Base-by-base conservation (phyloP, 1,284 basidiomycete genomes). In the Heterobasidion annosum region DNA sequence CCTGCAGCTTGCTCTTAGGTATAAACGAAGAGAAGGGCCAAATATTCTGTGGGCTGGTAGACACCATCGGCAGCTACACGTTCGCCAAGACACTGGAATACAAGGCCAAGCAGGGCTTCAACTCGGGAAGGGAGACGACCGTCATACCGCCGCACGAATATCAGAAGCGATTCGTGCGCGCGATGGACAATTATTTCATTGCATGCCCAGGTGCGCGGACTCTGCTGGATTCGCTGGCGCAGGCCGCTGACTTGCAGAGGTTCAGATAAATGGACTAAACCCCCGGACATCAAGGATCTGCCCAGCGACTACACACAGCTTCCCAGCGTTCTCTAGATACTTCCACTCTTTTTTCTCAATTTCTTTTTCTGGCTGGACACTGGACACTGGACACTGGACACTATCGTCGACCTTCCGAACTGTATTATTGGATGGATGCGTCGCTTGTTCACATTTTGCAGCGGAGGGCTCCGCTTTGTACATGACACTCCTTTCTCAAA, bases 11-110 rank as follows among this genome's bases (percentile, higher is more conserved):
- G 34, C 70, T 88, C 12, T 72, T 88, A 1, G 84, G 85, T 6
- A 71, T 91, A 9, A 82, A 90, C 61, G 75, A 81, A 52, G 74
- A 77, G 56, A 71, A 70, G 55, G 82, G 81, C 59, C 76, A 85
- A 62, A 81, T 91, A 53, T 78, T 78, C 32, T 87, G 86, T 57
- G 88, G 88, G 0, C 73, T 91, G 0, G 87, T 91, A 3, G 88
- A 91, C 64, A 89, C 87, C 0, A 90, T 91, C 42, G 88, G 83
- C 32, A 87, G 83, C 60, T 88, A 85, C 63, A 87, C 84, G 0
- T 85, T 88, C 61, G 85, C 85, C 0, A 89, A 88, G 67, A 88
- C 85, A 0, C 68, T 89, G 9, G 86, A 88, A 65, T 86, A 86
- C 67, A 89, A 87, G 63, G 85, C 83, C 8, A 89, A 89, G 52